Conservation (phyloP, 2,329 filamentous ascomycete genomes). For the Coleophoma eucalyptorum region DNA sequence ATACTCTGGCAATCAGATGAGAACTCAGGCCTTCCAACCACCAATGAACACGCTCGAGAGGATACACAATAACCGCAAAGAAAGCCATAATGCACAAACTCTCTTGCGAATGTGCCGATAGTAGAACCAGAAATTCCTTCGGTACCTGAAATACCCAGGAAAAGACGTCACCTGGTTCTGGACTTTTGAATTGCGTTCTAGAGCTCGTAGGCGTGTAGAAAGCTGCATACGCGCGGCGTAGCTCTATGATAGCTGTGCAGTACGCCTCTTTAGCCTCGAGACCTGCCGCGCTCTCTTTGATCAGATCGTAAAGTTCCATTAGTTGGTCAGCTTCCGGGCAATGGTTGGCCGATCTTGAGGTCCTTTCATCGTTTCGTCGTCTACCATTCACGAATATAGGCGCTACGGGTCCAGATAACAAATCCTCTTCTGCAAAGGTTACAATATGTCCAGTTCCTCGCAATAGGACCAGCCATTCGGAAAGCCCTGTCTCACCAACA, state of each 20-base stretch:
- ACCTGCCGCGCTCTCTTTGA: slow-evolving; percentile 1
- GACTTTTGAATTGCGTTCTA: slow-evolving; percentile 5
- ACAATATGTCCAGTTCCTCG: slow-evolving; percentile 31
- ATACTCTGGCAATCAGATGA: slow-evolving; percentile 29
- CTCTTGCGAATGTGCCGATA: slow-evolving; percentile 28
- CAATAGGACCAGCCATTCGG: slow-evolving; percentile 34
- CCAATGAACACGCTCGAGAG: slow-evolving; percentile 32
- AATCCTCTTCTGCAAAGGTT: slow-evolving; percentile 20
- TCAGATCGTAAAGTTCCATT: slow-evolving; percentile 9
- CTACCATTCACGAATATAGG: slow-evolving; percentile 25
- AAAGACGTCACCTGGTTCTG: slow-evolving; percentile 35
- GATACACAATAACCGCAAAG: slow-evolving; percentile 30
- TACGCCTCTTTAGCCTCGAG: slow-evolving; percentile 23
- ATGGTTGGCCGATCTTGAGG: not conserved
- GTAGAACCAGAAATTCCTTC: slow-evolving; percentile 31
- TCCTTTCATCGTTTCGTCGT: slow-evolving; percentile 10
- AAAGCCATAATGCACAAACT: slow-evolving; percentile 32
- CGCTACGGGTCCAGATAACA: slow-evolving; percentile 13
- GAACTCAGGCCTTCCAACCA: slow-evolving; percentile 33
- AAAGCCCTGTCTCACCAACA: slow-evolving; percentile 26
- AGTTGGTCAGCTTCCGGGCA: slow-evolving; percentile 9
- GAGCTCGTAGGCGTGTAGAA: slow-evolving; percentile 8
- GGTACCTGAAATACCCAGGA: slow-evolving; percentile 34
- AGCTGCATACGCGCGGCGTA: slow-evolving; percentile 28
- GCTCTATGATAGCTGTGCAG: slow-evolving; percentile 26